Percentiles rank a stretch among this genome's conserved stretches.
Evolutionary conservation across 441 rosid genomes (phyloP).

Genomic region (Brassica balearica): DNA sequence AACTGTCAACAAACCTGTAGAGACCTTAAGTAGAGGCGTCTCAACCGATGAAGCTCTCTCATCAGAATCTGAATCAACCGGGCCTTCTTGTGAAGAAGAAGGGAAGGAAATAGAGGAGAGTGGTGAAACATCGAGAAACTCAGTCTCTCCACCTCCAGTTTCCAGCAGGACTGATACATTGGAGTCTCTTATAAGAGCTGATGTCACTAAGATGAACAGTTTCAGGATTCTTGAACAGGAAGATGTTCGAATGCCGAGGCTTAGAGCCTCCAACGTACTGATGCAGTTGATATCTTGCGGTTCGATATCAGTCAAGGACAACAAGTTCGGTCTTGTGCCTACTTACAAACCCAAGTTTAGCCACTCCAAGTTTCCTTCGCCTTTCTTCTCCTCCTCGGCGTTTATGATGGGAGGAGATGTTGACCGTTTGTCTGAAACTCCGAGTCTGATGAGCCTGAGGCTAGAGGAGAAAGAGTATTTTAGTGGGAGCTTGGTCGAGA

Average conservation of each 20-base stretch:
- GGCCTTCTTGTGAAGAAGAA: constrained; percentile 33
- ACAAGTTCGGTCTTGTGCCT: constrained; percentile 70
- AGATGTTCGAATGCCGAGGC: constrained; percentile 70
- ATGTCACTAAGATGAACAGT: constrained; percentile 84
- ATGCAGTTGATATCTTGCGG: constrained; percentile 82
- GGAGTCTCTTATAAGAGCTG: constrained; percentile 92
- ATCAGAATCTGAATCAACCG: constrained; percentile 52
- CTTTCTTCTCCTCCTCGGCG: constrained; percentile 77
- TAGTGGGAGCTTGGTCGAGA: constrained; percentile 78
- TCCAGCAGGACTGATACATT: constrained; percentile 82
- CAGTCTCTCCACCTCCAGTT: constrained; percentile 66
- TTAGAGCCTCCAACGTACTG: constrained; percentile 65
- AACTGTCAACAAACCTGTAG: constrained; percentile 49
- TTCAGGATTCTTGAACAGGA: constrained; percentile 91
- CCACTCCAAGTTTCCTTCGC: constrained; percentile 72
- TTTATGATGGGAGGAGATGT: constrained; percentile 73
- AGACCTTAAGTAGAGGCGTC: constrained; percentile 89
- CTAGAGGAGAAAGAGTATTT: constrained; percentile 73
- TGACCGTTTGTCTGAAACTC: constrained; percentile 70
- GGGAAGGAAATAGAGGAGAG: constrained; percentile 52
- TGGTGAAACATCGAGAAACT: constrained; percentile 59
- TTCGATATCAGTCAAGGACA: constrained; percentile 73
- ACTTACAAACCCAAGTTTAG: constrained; percentile 77
- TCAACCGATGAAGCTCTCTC: constrained; percentile 71
- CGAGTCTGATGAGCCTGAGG: constrained; percentile 60